Evolutionary conservation across 2,329 filamentous ascomycete species (phyloP), one percentile per base, ranked within the genome.

Genomic region (Beauveria rudraprayagi): DNA sequence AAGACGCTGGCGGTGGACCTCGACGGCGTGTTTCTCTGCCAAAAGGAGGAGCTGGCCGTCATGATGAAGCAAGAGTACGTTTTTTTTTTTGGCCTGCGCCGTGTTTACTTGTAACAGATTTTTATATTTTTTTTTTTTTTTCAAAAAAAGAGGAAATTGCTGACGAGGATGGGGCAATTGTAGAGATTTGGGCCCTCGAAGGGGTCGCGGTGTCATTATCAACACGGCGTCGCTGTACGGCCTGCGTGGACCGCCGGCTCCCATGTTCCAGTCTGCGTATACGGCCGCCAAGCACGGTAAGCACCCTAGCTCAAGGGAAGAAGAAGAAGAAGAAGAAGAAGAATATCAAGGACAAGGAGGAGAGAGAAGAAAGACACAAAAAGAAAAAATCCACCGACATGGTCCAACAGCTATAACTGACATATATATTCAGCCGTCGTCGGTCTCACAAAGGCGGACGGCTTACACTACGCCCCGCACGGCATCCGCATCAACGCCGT

Each of bases 401-500:
- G 1, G 9, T 10, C 6, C 6, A 43, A 43, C 16, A 17, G n/a
- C 5, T 17, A 7, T 50, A 30, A 30, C 16, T 50, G 11, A 22
- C n/a, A 24, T 16, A 3, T 16, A 3, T 51, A 8, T 51, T 4
- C 28, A 70, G 72, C 67, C 34, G 76, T 83, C 5, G 66, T 83
- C 55, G 80, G 80, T 0, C 71, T 86, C 51, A 83, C 80, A 9
- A 79, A 75, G 66, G 77, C 76, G 2, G 82, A 85, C 64, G 83
- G 79, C 1, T 76, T 78, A 54, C 74, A 75, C 1, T 85, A 85
- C 70, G 79, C 78, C 1, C 66, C 73, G 4, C 67, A 74, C 54
- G 77, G 77, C 3, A 83, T 86, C 61, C 78, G 82, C 54, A 81
- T 86, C 69, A 86, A 86, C 66, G 82, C 81, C 3, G 78, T 86